Conservation (phyloP, 768 basidiomycete genomes). For the Crassisporium funariophilum region DNA sequence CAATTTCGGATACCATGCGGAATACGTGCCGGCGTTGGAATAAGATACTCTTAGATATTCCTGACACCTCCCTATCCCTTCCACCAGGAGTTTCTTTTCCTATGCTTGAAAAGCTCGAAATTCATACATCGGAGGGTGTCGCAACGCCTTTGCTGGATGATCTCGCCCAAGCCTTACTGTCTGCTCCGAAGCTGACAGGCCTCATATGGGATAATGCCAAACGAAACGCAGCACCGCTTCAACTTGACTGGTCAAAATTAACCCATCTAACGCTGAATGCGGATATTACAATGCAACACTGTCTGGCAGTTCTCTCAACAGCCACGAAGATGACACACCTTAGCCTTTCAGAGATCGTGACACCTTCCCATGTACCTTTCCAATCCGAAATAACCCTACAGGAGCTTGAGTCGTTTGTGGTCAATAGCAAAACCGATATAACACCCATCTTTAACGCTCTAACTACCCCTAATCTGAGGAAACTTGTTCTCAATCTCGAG, state of each 20-base stretch:
- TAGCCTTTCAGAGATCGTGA: conserved; percentile 14
- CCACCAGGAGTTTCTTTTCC: too few relatives aligned
- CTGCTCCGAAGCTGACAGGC: too few relatives aligned
- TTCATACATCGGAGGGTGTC: too few relatives aligned
- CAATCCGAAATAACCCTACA: conserved; percentile 14
- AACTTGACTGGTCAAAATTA: conserved; percentile 14
- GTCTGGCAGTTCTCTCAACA: conserved; percentile 14
- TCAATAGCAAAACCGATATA: conserved; percentile 10
- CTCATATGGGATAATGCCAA: too few relatives aligned
- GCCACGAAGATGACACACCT: conserved; percentile 10
- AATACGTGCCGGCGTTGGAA: too few relatives aligned
- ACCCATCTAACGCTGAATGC: conserved; percentile 17
- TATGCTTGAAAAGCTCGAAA: too few relatives aligned
- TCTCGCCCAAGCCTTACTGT: too few relatives aligned
- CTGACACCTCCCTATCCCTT: too few relatives aligned
- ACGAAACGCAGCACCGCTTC: conserved; percentile 11
- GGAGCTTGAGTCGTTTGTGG: conserved; percentile 12
- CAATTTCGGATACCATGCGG: too few relatives aligned
- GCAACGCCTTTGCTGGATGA: too few relatives aligned
- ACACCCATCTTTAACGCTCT: conserved; percentile 10
- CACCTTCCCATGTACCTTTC: not conserved
- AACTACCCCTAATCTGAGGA: conserved; percentile 17
- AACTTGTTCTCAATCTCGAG: conserved; percentile 14
- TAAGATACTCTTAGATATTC: too few relatives aligned
- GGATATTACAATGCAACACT: conserved; percentile 15